Evolutionary conservation across 371 early-diverging fungal genomes (phyloP).

Genomic region (Fennellomyces sp.): DNA sequence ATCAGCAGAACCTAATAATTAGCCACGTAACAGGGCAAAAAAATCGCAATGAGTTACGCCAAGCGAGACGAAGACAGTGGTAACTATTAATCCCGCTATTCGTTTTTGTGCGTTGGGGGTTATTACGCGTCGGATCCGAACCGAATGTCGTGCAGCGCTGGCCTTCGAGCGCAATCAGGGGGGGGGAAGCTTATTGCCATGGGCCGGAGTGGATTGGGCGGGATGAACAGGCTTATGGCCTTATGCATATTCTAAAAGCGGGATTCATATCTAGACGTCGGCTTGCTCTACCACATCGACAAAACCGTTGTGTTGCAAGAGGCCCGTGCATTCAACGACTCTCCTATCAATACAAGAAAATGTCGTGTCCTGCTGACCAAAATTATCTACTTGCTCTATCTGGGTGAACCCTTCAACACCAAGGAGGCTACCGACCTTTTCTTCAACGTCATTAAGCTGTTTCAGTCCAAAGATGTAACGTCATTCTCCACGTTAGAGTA

Average conservation of each 20-base stretch:
- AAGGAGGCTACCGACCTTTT: slow-evolving; percentile 97
- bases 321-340: slow-evolving; percentile 94
- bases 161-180: too few relatives aligned
- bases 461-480: slow-evolving; percentile 95
- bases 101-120: not conserved
- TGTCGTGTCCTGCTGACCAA: slow-evolving; percentile 93
- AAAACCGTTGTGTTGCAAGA: slow-evolving; percentile 95
- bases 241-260: slow-evolving; percentile 20
- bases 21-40: not conserved
- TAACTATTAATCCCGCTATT: slow-evolving; percentile 16
- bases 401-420: slow-evolving; percentile 86
- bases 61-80: slow-evolving; percentile 67
- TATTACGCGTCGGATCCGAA: not conserved
- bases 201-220: not conserved
- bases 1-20: not conserved
- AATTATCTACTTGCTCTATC: slow-evolving; percentile 89
- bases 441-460: slow-evolving; percentile 96
- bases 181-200: not conserved
- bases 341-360: slow-evolving; percentile 94
- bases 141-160: too few relatives aligned
- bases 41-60: slow-evolving; percentile 58
- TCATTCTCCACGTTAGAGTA: too few relatives aligned
- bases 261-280: slow-evolving; percentile 30
- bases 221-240: not conserved
- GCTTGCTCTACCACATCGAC: slow-evolving; percentile 75